A percentile compares a stretch with the other conserved stretches of the same genome.
Conservation (phyloP, 192 early-diverging fungal genomes). For the Obelidium mucronatum region DNA sequence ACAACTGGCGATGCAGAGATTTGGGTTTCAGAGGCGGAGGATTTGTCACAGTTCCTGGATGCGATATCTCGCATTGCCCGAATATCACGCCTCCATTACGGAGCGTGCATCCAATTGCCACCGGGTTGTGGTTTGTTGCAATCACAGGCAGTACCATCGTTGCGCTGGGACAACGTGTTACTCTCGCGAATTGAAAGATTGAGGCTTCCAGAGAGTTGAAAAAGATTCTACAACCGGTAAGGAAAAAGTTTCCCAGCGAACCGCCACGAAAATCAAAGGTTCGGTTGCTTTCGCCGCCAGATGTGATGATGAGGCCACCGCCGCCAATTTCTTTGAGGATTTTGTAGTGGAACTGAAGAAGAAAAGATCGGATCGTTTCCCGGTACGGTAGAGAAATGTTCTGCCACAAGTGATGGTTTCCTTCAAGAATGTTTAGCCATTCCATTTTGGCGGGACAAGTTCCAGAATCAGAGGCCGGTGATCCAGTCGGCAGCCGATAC, state of each 20-base stretch:
- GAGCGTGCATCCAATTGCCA: slow-evolving; percentile 68
- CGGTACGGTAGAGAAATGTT: slow-evolving; percentile 49
- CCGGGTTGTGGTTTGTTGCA: slow-evolving; percentile 52
- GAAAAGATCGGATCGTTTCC: slow-evolving; percentile 76
- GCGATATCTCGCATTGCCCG: slow-evolving; percentile 68
- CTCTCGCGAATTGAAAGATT: slow-evolving; percentile 77
- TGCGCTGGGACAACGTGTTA: slow-evolving; percentile 68
- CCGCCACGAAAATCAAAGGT: slow-evolving; percentile 77
- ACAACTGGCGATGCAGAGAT: not conserved
- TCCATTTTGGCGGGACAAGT: slow-evolving; percentile 63
- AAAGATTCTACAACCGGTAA: slow-evolving; percentile 77
- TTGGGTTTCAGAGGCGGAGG: slow-evolving; percentile 36
- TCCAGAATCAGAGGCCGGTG: slow-evolving; percentile 43
- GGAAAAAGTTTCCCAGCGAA: slow-evolving; percentile 79
- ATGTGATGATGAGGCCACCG: slow-evolving; percentile 17
- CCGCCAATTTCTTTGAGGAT: slow-evolving; percentile 63
- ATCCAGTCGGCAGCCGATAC: slow-evolving; percentile 68
- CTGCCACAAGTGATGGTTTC: slow-evolving; percentile 66
- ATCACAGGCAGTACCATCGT: slow-evolving; percentile 74
- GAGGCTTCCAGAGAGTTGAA: slow-evolving; percentile 72
- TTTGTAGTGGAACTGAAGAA: slow-evolving; percentile 73
- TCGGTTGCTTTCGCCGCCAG: slow-evolving; percentile 24
- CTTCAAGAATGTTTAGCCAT: slow-evolving; percentile 77
- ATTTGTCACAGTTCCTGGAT: slow-evolving; percentile 62
- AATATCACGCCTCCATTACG: slow-evolving; percentile 66